Evolutionary conservation across 768 basidiomycete genomes (phyloP), one percentile per base, ranked within the genome.

Genomic region (Tricholomella constricta): DNA sequence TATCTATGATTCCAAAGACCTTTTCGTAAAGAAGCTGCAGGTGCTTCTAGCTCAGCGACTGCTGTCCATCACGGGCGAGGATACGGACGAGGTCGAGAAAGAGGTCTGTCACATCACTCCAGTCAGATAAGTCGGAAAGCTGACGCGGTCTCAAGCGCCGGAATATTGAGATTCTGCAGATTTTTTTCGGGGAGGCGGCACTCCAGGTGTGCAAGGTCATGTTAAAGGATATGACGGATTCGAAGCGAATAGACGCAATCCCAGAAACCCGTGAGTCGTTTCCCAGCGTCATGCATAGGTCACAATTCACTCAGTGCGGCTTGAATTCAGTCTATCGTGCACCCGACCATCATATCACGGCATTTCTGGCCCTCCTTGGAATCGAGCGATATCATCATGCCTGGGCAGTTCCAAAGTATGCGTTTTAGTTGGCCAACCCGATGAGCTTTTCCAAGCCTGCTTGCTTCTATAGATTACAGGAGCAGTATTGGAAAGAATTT

Each of bases 161-260:
- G 20, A 97, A 92, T 62, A 85, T 98, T 54, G 95, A 97, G 68
- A 91, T 95, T 37, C 73, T 99, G 55, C 98, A 98, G 74, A 82
- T 95, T 50, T 87, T 97, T 3, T 99, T 99, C 62, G 97, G 97
- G 17, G 97, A 98, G 62, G 79, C 86, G 1, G 86, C 94, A 2
- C 70, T 99, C 51, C 94, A 97, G 67, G 90, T 94, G 5, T 98
- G 95, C 75, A 95, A 98, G 66, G 94, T 99, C 49, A 98, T 99
- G 97, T 74, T 98, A 65, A 91, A 86, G 64, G 97, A 99, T 67
- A 90, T 98, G 85, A 89, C 92, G 3, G 94, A 98, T 68, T 97
- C 96, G 35, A 88, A 85, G 62, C 82, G 93, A 29, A 89, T 88
- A 44, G 91, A 98, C 66, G 2, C 92, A 96, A 60, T 78, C 84